Evolutionary conservation across 2,329 filamentous ascomycete species (phyloP), one percentile per base, ranked within the genome.

Genomic region (Exutisphaerella laricina): DNA sequence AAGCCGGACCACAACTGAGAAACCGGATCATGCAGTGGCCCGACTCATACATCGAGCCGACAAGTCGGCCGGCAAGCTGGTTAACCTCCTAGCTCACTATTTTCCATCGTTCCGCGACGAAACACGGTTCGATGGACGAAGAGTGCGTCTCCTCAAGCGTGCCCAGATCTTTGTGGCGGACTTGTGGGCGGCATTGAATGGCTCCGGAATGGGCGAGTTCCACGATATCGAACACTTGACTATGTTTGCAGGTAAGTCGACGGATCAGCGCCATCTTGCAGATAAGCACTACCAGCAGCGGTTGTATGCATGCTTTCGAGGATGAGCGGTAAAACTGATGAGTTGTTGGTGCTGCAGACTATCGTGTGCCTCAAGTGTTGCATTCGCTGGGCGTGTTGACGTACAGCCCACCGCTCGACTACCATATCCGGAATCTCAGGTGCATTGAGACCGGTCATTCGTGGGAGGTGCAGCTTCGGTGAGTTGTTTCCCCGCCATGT

Each of bases 111-210:
- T 98, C 69, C 75, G 83, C 16, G 92, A 98, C 59, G 84, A 89
- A 60, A 78, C 81, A 43, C 66, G 61, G 3, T 95, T 88, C 60
- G 81, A 90, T 40, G 81, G 81, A 7, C 80, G 82, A 32, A 76
- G 74, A 43, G 81, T 98, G 2, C 83, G 88, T 10, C 77, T 98
- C 49, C 80, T 95, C 61, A 98, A 98, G 68, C 81, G 94, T 8
- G 89, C 92, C 1, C 92, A 98, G 66, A 98, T 98, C 47, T 77
- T 97, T 14, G 89, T 94, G 2, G 94, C 94, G 16, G 92, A 98
- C 64, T 64, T 97, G 1, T 98, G 94, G 94, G 94, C 92, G 4
- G 94, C 88, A 50, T 97, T 97, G 63, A 79, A 90, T 40, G 88
- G 88, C 33, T 73, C 83, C 53, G 74, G 77, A 18, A 89, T 82